These are phyloP conservation scores for Pleochaeta shiraiana DNA, from an alignment of 2,329 filamentous ascomycete genomes.

Conservation along the genomic window DNA sequence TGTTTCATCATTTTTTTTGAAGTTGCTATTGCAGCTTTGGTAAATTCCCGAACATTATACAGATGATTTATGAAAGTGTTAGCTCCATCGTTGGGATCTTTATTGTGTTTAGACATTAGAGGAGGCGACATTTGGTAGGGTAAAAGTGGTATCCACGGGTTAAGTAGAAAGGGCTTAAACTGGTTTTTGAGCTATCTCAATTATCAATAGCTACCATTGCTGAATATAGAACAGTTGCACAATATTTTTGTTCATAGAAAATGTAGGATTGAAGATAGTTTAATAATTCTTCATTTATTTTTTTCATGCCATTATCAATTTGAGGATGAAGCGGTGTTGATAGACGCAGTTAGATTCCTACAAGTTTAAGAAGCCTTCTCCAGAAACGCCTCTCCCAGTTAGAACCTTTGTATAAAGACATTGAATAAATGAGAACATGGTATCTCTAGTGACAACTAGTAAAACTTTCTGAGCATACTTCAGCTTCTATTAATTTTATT, in stretches of 20 bases:
- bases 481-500: neutral
- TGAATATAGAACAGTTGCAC: slow-evolving; percentile 3
- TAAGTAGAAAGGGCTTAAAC: neutral
- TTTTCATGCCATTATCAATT: neutral
- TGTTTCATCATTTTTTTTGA: neutral
- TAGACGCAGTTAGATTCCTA: neutral
- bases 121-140: neutral
- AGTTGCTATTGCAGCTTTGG: neutral
- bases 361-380: neutral
- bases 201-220: neutral
- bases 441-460: neutral
- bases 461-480: neutral
- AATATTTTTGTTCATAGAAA: slow-evolving; percentile 6
- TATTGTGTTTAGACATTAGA: neutral
- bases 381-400: neutral
- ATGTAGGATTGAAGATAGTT: slow-evolving; percentile 6
- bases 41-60: neutral
- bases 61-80: neutral
- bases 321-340: neutral
- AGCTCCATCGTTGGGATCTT: neutral
- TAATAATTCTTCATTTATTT: slow-evolving; percentile 6
- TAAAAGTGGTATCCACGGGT: neutral
- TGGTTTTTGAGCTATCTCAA: neutral
- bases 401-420: neutral
- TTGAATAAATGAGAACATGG: neutral